Evolutionary conservation across 805 yeast species (phyloP).

Genomic region (Candida xiaguanensis): DNA sequence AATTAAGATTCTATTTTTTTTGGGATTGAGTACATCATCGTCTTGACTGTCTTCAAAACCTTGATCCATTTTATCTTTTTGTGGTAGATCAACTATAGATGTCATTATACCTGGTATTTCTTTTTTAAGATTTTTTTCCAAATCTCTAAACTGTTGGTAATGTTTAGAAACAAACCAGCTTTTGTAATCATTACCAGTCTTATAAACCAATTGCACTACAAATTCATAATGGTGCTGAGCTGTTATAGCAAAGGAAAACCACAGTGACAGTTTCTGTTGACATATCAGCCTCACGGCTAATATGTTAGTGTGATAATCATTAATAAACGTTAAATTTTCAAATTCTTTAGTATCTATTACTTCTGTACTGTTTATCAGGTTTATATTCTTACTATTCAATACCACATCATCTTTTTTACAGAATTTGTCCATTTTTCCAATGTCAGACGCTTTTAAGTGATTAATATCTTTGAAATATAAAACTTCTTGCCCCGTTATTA

Average conservation of each 20-base stretch:
- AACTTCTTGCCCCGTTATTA: slow-evolving; percentile 58
- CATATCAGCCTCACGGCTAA: slow-evolving; percentile 50
- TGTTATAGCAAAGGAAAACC: not conserved
- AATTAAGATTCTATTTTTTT: slow-evolving; percentile 28
- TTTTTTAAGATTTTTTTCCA: slow-evolving; percentile 50
- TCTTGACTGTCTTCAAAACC: slow-evolving; percentile 13
- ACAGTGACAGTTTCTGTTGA: slow-evolving; percentile 13
- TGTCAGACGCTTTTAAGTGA: slow-evolving; percentile 34
- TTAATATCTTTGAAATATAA: slow-evolving; percentile 35
- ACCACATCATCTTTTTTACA: slow-evolving; percentile 4
- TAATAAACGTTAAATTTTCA: slow-evolving; percentile 35
- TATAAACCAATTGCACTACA: slow-evolving; percentile 41
- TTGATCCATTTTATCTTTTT: slow-evolving; percentile 42
- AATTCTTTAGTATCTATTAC: slow-evolving; percentile 10
- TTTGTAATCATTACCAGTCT: slow-evolving; percentile 2
- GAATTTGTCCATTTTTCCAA: slow-evolving; percentile 34
- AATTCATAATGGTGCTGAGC: slow-evolving; percentile 39
- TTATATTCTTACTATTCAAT: not conserved
- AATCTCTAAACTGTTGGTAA: slow-evolving; percentile 62
- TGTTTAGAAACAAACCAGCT: slow-evolving; percentile 50
- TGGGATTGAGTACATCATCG: not conserved
- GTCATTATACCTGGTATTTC: slow-evolving; percentile 61
- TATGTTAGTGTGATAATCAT: slow-evolving; percentile 63
- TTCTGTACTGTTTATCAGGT: too few relatives aligned
- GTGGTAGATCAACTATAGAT: slow-evolving; percentile 60